Base-by-base conservation (phyloP, 2,329 filamentous ascomycete species). In the Fusarium sp. region DNA sequence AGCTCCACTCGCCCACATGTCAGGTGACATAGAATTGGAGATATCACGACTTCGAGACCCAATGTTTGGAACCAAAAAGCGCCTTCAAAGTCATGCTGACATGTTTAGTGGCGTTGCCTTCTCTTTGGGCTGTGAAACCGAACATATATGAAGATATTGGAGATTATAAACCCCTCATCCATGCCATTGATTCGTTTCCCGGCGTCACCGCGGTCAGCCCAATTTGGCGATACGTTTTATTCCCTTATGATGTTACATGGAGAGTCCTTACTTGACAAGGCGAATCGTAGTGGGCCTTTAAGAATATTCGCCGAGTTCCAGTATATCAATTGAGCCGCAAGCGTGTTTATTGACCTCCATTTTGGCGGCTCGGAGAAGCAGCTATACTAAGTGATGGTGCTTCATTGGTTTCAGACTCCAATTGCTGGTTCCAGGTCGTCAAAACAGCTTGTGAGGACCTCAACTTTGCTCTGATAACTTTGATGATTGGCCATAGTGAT, bases 21-120 rank as follows among this genome's bases (percentile, higher is more conserved):
- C 67, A 74, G 71, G 59, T 72, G 72, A 72, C 42, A 39, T 53
- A 45, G 50, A 35, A 47, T 38, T 56, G 50, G 45, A 69, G 39
- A 69, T 64, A 53, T 69, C 51, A 56, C 41, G 28, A 42, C 58
- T 48, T 61, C 30, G 28, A 55, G 47, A 58, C 26, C 38, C 54
- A 56, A 54, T 42, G 36, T 54, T 53, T 58, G 55, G 53, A 51
- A 57, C 63, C 70, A 45, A 67, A 30, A 41, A 39, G 53, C 47
- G 55, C 54, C 54, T 51, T 53, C 61, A 64, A 69, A 66, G 47
- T 61, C 72, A 75, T 67, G 71, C 70, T 74, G 68, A 66, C 63
- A 74, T 61, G 41, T 53, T 54, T 55, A 35, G 71, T 78, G 76
- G 76, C 76, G 75, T 66, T 57, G 75, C 47, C 53, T 41, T 69